These are phyloP conservation scores for Colletotrichum destructivum DNA, from an alignment of 2,329 filamentous ascomycete species.

Conservation along the genomic window DNA sequence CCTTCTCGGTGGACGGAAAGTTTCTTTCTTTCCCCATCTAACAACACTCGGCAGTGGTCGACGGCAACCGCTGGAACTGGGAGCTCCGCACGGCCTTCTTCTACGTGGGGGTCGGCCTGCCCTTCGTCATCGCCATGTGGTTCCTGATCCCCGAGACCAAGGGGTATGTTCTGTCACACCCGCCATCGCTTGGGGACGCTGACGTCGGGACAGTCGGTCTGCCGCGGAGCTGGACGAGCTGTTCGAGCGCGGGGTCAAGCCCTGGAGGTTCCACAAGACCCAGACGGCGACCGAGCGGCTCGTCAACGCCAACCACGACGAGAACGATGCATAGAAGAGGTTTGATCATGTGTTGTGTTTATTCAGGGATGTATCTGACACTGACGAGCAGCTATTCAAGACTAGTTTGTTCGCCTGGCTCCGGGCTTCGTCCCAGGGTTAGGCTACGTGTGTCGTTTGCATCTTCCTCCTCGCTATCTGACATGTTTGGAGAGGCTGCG, in stretches of 20 bases:
- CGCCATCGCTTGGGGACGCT: background rate
- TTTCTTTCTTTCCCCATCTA: background rate
- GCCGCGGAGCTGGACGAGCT: conserved; percentile 48
- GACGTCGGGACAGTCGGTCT: conserved; percentile 34
- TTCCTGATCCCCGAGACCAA: conserved; percentile 42
- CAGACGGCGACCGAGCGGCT: conserved; percentile 38
- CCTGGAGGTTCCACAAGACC: conserved; percentile 45
- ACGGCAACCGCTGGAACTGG: conserved; percentile 51
- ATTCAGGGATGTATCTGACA: background rate
- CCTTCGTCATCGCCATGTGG: conserved; percentile 49
- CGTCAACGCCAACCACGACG: conserved; percentile 13
- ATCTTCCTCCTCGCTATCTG: background rate
- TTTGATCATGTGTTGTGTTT: background rate
- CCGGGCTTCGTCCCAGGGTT: background rate
- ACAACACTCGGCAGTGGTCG: conserved; percentile 44
- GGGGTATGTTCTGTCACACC: conserved; percentile 31
- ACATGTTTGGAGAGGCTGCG: too few species aligned
- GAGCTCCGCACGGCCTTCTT: conserved; percentile 52
- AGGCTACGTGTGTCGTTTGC: background rate
- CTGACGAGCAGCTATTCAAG: background rate
- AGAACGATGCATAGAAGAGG: background rate
- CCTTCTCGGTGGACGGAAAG: background rate
- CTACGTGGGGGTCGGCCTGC: conserved; percentile 48
- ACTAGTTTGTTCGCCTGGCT: background rate
- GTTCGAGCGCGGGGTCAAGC: conserved; percentile 46